Evolutionary conservation across 495 filamentous ascomycete species (phyloP).

Genomic region (Astrothelium subdiscretum): DNA sequence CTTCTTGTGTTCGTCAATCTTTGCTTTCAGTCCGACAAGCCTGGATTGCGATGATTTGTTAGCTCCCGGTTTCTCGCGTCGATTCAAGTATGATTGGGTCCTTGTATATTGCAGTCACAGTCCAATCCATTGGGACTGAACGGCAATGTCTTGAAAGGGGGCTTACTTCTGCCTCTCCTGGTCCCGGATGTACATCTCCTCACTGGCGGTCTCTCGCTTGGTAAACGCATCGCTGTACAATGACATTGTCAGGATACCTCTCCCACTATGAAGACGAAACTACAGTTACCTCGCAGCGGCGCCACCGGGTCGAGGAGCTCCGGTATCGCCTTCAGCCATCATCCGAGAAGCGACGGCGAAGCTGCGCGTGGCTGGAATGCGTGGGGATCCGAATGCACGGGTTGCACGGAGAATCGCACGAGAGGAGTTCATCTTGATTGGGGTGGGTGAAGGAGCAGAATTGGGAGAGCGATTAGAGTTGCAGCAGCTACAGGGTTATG

Average conservation of each 20-base stretch:
- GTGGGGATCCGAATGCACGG: not conserved
- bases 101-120: not conserved
- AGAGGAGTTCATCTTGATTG: not conserved
- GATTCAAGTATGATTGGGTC: not conserved
- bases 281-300: slow-evolving; percentile 26
- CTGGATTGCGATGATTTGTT: not conserved
- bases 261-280: not conserved
- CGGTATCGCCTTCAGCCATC: slow-evolving; percentile 37
- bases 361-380: slow-evolving; percentile 15
- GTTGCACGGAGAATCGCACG: not conserved
- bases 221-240: slow-evolving; percentile 62
- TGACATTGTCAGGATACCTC: slow-evolving; percentile 5
- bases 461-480: not conserved
- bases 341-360: slow-evolving; percentile 24
- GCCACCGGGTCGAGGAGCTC: slow-evolving; percentile 35
- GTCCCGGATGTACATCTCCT: slow-evolving; percentile 70
- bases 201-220: slow-evolving; percentile 76
- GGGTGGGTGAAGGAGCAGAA: not conserved
- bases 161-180: slow-evolving; percentile 64
- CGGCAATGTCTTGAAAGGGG: not conserved
- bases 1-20: slow-evolving; percentile 63
- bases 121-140: not conserved
- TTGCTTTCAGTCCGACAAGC: slow-evolving; percentile 37
- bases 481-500: not conserved
- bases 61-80: not conserved